Evolutionary conservation across 768 basidiomycete species (phyloP).

Genomic region (Rhizopogon roseolus): DNA sequence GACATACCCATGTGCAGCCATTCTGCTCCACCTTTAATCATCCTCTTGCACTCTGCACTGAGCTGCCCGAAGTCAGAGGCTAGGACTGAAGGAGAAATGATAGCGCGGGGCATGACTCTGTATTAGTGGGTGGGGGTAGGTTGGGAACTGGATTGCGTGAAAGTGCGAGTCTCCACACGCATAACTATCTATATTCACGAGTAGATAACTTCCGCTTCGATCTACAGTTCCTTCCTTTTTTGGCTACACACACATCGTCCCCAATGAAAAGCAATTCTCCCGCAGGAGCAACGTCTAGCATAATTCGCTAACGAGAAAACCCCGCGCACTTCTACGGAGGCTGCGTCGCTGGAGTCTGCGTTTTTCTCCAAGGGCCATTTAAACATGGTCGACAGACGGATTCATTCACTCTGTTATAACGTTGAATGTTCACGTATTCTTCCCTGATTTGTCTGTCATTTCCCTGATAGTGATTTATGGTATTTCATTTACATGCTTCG

Average conservation of each 20-base stretch:
- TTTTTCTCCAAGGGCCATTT: too few relatives aligned
- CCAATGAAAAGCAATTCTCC: background rate
- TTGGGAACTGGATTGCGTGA: background rate
- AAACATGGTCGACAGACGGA: too few relatives aligned
- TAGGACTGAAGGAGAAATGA: constrained; percentile 95
- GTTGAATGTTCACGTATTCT: too few relatives aligned
- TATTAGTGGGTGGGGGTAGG: background rate
- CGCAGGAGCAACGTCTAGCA: background rate
- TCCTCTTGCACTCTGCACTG: constrained; percentile 91
- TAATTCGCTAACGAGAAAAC: too few relatives aligned
- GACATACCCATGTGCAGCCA: constrained; percentile 95
- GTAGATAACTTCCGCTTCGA: constrained; percentile 4
- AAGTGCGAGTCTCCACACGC: constrained; percentile 5
- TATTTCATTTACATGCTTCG: too few relatives aligned
- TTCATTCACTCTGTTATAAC: too few relatives aligned
- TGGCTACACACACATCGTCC: constrained; percentile 1
- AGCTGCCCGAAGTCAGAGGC: constrained; percentile 97
- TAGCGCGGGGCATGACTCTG: constrained; percentile 70
- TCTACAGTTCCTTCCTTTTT: constrained; percentile 25
- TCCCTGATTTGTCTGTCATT: too few relatives aligned
- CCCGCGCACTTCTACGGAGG: too few relatives aligned
- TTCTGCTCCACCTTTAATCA: constrained; percentile 93
- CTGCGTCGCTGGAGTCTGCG: too few relatives aligned
- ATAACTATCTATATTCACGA: too few relatives aligned
- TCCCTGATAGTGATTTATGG: too few relatives aligned